A percentile compares a stretch with the other conserved stretches of the same genome.
phyloP scores from a whole-genome alignment of 352 stramenopile genomes.

The Phytophthora aleatoria region DNA sequence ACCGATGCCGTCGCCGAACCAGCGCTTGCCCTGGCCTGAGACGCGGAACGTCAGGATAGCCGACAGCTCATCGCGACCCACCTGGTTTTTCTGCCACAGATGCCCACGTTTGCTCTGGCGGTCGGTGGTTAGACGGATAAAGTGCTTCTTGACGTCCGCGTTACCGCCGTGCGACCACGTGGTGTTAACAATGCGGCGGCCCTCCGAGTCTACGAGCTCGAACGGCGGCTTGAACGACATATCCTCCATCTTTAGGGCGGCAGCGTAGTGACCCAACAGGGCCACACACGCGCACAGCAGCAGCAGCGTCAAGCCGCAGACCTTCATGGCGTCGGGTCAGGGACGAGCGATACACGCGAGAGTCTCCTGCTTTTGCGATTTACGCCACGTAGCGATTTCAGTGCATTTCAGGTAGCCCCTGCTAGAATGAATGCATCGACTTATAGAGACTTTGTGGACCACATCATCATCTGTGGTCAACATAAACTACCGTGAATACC shows the following conservation, averaged over 20 bases:
- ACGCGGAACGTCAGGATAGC: constrained; percentile 84
- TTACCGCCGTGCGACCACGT: constrained; percentile 77
- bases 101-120: constrained; percentile 85
- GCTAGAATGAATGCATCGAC: constrained; percentile 2
- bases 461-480: neutral
- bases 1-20: constrained; percentile 86
- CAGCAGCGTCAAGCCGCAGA: constrained; percentile 39
- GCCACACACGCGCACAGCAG: constrained; percentile 36
- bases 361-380: constrained; percentile 24
- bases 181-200: constrained; percentile 72
- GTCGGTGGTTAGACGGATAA: constrained; percentile 88
- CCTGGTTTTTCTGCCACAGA: constrained; percentile 69
- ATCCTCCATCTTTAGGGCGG: constrained; percentile 54
- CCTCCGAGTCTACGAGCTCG: constrained; percentile 63
- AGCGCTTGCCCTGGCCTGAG: constrained; percentile 77
- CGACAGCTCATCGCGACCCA: constrained; percentile 63
- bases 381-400: constrained; percentile 37
- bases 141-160: constrained; percentile 85
- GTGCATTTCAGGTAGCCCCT: neutral
- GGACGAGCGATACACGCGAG: constrained; percentile 5
- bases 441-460: neutral
- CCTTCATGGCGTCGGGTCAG: constrained; percentile 27
- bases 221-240: constrained; percentile 85
- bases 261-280: constrained; percentile 4
- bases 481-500: neutral